These are phyloP conservation scores for Populus trichocarpa DNA, from an alignment of 441 rosid species.

Conservation along the genomic window DNA sequence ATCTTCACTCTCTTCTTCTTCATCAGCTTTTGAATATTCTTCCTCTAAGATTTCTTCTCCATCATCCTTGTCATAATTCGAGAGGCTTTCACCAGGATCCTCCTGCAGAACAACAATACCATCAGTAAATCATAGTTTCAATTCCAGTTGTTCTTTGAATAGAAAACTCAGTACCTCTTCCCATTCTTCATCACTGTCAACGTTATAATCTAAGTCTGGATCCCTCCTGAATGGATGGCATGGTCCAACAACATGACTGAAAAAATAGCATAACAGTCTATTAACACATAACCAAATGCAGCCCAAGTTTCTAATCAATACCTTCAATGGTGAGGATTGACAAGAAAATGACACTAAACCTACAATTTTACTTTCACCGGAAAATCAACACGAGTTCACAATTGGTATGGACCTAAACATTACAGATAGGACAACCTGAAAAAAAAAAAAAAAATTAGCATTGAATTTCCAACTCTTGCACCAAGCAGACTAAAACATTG, in stretches of 20 bases:
- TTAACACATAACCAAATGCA: conserved; percentile 2
- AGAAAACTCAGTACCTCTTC: conserved; percentile 59
- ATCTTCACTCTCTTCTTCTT: conserved; percentile 89
- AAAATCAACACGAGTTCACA: not conserved
- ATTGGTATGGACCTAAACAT: not conserved
- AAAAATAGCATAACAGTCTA: not conserved
- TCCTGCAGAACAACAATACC: conserved; percentile 47
- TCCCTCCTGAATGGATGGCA: conserved; percentile 72
- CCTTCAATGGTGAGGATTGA: not conserved
- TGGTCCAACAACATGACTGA: conserved; percentile 59
- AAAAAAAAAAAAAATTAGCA: not conserved
- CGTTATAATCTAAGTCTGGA: conserved; percentile 75
- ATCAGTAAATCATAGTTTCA: conserved; percentile 6
- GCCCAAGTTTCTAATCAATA: not conserved
- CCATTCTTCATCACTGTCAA: conserved; percentile 95
- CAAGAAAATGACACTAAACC: not conserved
- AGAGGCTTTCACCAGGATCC: conserved; percentile 97
- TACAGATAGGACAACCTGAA: not conserved
- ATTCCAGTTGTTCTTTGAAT: conserved; percentile 3
- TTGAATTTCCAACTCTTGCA: not conserved
- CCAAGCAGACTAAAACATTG: not conserved
- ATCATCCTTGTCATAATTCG: conserved; percentile 86
- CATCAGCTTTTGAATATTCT: conserved; percentile 60
- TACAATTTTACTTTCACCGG: not conserved
- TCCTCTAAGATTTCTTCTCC: conserved; percentile 63